Conservation (phyloP, 2,329 filamentous ascomycete genomes). For the Didymellaceae sp. region DNA sequence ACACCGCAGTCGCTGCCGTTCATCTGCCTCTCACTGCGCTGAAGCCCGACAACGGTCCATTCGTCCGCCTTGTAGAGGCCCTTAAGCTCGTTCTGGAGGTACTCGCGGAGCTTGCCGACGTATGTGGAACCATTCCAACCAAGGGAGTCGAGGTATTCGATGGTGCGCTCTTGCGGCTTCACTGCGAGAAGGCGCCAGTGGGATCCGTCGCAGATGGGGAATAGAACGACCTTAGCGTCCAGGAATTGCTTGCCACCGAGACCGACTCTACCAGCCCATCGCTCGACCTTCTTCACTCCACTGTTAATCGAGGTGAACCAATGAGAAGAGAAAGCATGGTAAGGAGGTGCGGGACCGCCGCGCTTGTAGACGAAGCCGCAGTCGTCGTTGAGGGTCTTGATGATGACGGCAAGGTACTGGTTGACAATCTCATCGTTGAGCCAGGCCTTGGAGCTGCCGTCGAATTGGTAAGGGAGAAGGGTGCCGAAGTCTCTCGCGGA, state of each 20-base stretch:
- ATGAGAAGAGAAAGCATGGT: slow-evolving; percentile 68
- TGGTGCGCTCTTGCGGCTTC: slow-evolving; percentile 63
- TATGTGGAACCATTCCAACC: slow-evolving; percentile 49
- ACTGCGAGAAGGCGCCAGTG: slow-evolving; percentile 79
- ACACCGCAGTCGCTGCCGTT: slow-evolving; percentile 81
- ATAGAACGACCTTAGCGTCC: slow-evolving; percentile 69
- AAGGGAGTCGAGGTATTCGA: slow-evolving; percentile 75
- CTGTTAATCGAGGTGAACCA: slow-evolving; percentile 65
- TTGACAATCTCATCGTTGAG: slow-evolving; percentile 81
- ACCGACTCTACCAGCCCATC: slow-evolving; percentile 55
- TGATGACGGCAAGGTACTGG: slow-evolving; percentile 67
- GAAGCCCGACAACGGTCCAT: slow-evolving; percentile 63
- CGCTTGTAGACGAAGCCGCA: slow-evolving; percentile 61
- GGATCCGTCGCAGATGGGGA: slow-evolving; percentile 67
- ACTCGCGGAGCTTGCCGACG: slow-evolving; percentile 50
- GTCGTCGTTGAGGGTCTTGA: slow-evolving; percentile 63
- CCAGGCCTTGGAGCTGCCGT: slow-evolving; percentile 62
- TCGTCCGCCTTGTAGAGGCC: slow-evolving; percentile 62
- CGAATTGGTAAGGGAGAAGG: slow-evolving; percentile 51
- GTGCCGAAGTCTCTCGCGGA: slow-evolving; percentile 67
- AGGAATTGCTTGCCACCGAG: slow-evolving; percentile 62
- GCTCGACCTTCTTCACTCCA: slow-evolving; percentile 40
- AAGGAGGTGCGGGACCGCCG: slow-evolving; percentile 64
- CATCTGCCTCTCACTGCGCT: slow-evolving; percentile 60
- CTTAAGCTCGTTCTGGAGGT: slow-evolving; percentile 66